Conservation (phyloP, 495 filamentous ascomycete species). For the Podospora appendiculata region DNA sequence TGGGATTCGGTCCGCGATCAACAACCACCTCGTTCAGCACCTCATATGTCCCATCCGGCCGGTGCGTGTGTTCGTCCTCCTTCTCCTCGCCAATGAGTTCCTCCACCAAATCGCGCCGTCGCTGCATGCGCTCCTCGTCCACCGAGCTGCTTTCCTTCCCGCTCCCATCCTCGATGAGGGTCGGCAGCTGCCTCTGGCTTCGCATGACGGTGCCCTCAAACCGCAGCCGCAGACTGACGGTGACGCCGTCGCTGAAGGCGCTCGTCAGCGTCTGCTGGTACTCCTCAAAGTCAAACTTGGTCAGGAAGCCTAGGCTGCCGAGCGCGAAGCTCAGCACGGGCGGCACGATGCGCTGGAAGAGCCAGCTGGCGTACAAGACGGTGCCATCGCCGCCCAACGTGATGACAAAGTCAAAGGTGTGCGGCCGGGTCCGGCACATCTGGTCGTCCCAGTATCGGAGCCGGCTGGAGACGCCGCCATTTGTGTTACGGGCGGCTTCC, state of each 20-base stretch:
- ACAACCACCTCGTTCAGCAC: constrained; percentile 92
- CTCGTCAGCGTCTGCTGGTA: constrained; percentile 61
- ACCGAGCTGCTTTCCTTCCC: constrained; percentile 16
- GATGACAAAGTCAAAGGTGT: constrained; percentile 87
- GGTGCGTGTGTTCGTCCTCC: constrained; percentile 73
- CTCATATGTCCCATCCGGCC: constrained; percentile 70
- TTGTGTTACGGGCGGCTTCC: not conserved
- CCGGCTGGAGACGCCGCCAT: constrained; percentile 36
- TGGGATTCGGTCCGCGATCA: constrained; percentile 84
- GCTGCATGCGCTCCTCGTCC: constrained; percentile 17
- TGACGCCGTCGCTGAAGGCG: constrained; percentile 76
- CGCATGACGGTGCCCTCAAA: constrained; percentile 96
- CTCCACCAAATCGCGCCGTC: constrained; percentile 67
- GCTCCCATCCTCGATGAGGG: not conserved
- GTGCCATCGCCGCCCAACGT: constrained; percentile 97
- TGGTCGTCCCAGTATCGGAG: constrained; percentile 77
- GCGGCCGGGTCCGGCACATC: constrained; percentile 67
- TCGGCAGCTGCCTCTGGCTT: constrained; percentile 42
- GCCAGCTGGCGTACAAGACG: constrained; percentile 89
- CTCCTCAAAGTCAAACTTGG: constrained; percentile 84
- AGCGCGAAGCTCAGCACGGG: constrained; percentile 87
- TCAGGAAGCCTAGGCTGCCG: constrained; percentile 89
- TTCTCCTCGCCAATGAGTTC: constrained; percentile 79
- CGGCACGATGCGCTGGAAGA: constrained; percentile 95
- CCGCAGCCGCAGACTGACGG: constrained; percentile 76